Evolutionary conservation across 225 moss, liverwort and hornwort genomes (phyloP).

Genomic region (Pleurozium schreberi): DNA sequence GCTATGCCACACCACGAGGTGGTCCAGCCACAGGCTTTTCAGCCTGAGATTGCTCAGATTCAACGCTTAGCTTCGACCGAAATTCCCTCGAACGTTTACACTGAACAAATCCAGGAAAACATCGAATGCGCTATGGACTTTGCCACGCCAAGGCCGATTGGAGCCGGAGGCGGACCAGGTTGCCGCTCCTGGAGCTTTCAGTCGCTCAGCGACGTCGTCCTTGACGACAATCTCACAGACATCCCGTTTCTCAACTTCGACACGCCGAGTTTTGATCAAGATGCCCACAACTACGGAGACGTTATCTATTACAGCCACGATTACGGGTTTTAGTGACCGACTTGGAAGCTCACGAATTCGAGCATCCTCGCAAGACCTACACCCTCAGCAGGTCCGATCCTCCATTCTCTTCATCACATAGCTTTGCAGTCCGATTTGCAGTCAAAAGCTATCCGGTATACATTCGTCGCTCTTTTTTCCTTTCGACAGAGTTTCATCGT

Average conservation of each 20-base stretch:
- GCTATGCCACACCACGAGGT: neutral
- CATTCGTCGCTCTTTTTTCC: neutral
- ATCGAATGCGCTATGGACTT: neutral
- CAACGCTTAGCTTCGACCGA: neutral
- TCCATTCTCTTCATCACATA: neutral
- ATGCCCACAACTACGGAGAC: neutral
- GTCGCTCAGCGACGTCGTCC: neutral
- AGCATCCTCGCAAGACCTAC: neutral
- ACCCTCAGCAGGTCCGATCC: neutral
- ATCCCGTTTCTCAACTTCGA: neutral
- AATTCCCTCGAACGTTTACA: neutral
- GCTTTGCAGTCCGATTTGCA: neutral
- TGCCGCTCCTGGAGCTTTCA: constrained; percentile 15
- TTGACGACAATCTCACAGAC: neutral
- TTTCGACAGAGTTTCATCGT: neutral
- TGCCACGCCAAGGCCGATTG: neutral
- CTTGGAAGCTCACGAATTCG: neutral
- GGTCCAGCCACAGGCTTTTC: neutral
- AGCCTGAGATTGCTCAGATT: neutral
- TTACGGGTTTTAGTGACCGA: neutral
- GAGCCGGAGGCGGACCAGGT: neutral
- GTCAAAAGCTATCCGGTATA: neutral
- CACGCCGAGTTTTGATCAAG: neutral
- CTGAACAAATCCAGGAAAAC: neutral
- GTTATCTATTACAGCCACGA: neutral